A percentile compares a stretch with the other conserved stretches of the same genome.
Conservation (phyloP, 306 rosid genomes). For the Prinsepia uniflora region DNA sequence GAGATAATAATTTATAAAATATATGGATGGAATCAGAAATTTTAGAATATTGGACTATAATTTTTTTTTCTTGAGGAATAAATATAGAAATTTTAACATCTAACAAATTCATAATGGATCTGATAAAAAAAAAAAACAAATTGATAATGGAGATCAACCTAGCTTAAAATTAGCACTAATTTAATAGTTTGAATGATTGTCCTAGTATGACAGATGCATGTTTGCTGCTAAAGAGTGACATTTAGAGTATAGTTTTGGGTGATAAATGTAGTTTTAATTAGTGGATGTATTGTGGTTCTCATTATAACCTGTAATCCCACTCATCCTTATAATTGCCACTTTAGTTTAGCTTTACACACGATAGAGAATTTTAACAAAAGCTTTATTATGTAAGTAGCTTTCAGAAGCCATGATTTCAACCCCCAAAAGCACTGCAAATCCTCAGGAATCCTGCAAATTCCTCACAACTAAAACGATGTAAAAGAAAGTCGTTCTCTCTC, state of each 20-base stretch:
- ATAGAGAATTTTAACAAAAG: conserved; percentile 38
- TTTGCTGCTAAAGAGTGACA: background rate
- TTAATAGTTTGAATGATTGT: too few relatives aligned
- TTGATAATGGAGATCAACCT: too few relatives aligned
- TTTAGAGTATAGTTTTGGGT: background rate
- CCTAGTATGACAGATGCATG: background rate
- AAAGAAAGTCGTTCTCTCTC: conserved; percentile 21
- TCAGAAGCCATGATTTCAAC: conserved; percentile 60
- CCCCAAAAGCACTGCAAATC: conserved; percentile 66
- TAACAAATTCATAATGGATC: too few relatives aligned
- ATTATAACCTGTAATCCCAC: conserved; percentile 47
- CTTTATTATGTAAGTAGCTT: conserved; percentile 37
- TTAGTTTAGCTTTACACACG: conserved; percentile 52
- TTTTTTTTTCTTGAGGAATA: too few relatives aligned
- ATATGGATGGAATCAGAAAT: too few relatives aligned
- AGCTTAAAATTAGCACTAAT: too few relatives aligned
- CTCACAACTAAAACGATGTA: conserved; percentile 34
- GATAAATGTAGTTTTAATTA: conserved; percentile 6
- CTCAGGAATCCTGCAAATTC: conserved; percentile 56
- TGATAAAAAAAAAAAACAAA: too few relatives aligned
- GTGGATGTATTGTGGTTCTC: conserved; percentile 34
- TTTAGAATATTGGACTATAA: too few relatives aligned
- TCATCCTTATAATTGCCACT: conserved; percentile 41
- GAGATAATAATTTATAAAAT: too few relatives aligned
- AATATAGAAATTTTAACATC: too few relatives aligned